These are phyloP conservation scores for Pyricularia pennisetigena DNA, from an alignment of 2,329 filamentous ascomycete genomes.

Conservation along the genomic window DNA sequence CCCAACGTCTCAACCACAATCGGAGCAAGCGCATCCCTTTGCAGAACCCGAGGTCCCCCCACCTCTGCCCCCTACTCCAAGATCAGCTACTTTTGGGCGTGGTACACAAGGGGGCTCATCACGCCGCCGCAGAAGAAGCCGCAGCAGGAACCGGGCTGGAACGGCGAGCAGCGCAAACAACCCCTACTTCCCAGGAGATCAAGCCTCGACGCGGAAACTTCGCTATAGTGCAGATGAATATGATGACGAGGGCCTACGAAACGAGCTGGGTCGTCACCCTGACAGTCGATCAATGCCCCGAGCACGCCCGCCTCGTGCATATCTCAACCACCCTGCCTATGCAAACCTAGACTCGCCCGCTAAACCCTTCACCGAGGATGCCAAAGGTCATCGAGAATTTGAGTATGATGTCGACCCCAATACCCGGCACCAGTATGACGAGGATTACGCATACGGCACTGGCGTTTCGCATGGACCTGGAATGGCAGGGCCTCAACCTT, in stretches of 20 bases:
- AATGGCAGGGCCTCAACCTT: neutral
- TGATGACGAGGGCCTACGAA: neutral
- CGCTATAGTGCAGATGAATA: neutral
- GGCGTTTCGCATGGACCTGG: neutral
- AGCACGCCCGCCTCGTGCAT: slow-evolving; percentile 2
- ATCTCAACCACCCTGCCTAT: slow-evolving; percentile 5
- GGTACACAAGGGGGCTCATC: neutral
- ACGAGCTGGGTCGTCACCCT: neutral
- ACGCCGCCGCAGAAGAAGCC: neutral
- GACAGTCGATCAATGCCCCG: neutral
- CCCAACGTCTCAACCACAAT: neutral
- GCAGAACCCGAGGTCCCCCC: neutral
- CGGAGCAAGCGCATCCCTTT: neutral
- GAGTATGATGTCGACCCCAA: neutral
- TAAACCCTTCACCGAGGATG: neutral
- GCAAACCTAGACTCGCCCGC: neutral
- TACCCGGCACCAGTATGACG: neutral
- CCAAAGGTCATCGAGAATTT: slow-evolving; percentile 1
- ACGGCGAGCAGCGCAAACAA: neutral
- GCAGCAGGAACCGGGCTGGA: neutral
- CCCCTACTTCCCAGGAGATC: neutral
- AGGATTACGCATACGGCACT: slow-evolving; percentile 5
- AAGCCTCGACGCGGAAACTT: neutral
- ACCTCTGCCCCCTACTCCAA: neutral
- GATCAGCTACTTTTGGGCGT: neutral